These are phyloP conservation scores for Xylaria sp. DNA, from an alignment of 2,329 filamentous ascomycete genomes.

Conservation along the genomic window DNA sequence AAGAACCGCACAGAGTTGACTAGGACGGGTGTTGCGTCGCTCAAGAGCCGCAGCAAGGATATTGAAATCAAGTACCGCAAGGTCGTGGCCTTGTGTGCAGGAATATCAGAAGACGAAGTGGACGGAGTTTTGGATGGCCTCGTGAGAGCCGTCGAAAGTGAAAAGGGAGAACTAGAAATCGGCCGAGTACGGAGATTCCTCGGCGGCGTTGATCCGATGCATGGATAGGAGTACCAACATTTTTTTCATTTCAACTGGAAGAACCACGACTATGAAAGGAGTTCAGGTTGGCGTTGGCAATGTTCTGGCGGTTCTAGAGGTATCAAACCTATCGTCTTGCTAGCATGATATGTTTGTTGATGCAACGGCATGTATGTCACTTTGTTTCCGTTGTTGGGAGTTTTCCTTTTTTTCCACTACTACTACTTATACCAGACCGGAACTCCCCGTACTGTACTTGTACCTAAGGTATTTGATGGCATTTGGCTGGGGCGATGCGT, in stretches of 20 bases:
- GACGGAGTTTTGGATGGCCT: conserved; percentile 75
- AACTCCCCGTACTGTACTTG: too few species aligned
- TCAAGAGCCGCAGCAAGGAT: conserved; percentile 76
- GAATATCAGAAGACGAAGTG: conserved; percentile 69
- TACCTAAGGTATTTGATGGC: too few species aligned
- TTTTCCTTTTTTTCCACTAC: too few species aligned
- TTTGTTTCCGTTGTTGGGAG: too few species aligned
- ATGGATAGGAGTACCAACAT: not conserved
- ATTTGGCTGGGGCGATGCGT: too few species aligned
- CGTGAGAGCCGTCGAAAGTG: conserved; percentile 83
- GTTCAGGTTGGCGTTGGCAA: too few species aligned
- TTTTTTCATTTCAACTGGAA: not conserved
- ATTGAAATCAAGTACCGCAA: conserved; percentile 82
- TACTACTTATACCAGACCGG: too few species aligned
- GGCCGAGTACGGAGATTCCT: conserved; percentile 73
- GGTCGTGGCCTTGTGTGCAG: conserved; percentile 82
- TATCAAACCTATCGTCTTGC: too few species aligned
- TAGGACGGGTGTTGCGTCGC: conserved; percentile 58
- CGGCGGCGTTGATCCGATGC: conserved; percentile 63
- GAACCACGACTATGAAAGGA: too few species aligned
- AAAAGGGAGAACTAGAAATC: conserved; percentile 70
- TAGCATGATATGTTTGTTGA: too few species aligned
- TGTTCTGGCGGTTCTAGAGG: too few species aligned
- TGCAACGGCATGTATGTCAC: too few species aligned
- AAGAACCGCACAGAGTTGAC: conserved; percentile 62